Evolutionary conservation across 208 protist genomes (phyloP).

Genomic region (Ichthyophonus hoferi): DNA sequence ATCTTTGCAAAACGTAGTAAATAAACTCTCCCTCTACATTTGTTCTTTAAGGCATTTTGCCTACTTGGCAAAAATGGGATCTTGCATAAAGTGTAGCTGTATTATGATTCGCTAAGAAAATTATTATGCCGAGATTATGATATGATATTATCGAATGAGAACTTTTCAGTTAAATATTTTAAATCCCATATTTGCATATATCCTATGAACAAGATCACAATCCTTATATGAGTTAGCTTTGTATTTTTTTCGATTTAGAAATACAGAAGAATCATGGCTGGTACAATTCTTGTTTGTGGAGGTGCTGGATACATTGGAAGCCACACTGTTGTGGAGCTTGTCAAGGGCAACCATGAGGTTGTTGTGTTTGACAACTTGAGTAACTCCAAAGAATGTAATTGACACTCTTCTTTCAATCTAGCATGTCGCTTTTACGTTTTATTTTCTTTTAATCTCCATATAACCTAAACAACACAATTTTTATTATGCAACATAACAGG

Average conservation of each 20-base stretch:
- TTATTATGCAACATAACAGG: not conserved
- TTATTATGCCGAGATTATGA: too few relatives aligned
- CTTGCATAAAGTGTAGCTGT: too few relatives aligned
- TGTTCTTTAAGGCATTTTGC: too few relatives aligned
- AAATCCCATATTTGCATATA: not conserved
- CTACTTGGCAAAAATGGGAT: too few relatives aligned
- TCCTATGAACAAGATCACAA: not conserved
- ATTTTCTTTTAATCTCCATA: not conserved
- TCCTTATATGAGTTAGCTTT: not conserved
- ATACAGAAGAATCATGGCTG: too few relatives aligned
- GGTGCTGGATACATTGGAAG: constrained; percentile 94
- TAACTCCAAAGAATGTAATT: constrained; percentile 61
- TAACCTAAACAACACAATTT: too few relatives aligned
- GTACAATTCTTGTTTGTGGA: constrained; percentile 68
- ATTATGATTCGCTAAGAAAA: too few relatives aligned
- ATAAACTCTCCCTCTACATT: too few relatives aligned
- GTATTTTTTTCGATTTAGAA: not conserved
- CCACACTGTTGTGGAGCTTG: constrained; percentile 84
- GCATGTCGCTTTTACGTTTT: not conserved
- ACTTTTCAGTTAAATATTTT: too few relatives aligned
- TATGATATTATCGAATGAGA: too few relatives aligned
- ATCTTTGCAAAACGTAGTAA: too few relatives aligned
- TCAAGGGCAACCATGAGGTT: constrained; percentile 74
- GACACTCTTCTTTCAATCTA: not conserved
- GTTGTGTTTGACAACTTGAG: constrained; percentile 84